phyloP scores from a whole-genome alignment of 192 early-diverging fungal species.

The Mortierella claussenii region DNA sequence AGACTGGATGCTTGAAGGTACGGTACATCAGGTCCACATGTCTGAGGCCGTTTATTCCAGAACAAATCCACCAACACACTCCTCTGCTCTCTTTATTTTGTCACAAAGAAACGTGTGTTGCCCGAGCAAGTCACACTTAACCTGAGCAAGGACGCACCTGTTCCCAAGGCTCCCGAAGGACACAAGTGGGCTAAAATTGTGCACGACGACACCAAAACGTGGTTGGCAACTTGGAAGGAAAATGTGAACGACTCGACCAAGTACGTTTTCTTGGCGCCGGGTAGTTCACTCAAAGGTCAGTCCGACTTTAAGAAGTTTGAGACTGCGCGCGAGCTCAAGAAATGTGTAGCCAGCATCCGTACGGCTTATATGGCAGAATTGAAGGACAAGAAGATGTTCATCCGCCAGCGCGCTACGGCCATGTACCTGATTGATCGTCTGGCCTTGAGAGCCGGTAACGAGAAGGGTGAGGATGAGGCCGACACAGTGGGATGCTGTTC shows the following conservation, averaged over 20 bases:
- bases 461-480: slow-evolving; percentile 97
- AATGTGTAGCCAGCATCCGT: slow-evolving; percentile 81
- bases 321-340: slow-evolving; percentile 90
- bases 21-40: not conserved
- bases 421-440: slow-evolving; percentile 96
- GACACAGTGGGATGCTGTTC: slow-evolving; percentile 99
- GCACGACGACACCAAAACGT: slow-evolving; percentile 93
- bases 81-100: no score
- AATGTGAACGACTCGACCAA: slow-evolving; percentile 95
- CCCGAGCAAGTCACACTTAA: slow-evolving; percentile 97
- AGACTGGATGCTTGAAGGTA: slow-evolving; percentile 91
- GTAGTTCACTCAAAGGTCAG: slow-evolving; percentile 93
- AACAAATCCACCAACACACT: no score
- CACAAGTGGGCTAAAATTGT: slow-evolving; percentile 90
- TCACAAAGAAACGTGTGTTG: no score
- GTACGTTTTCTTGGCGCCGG: slow-evolving; percentile 95
- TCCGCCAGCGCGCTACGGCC: slow-evolving; percentile 91
- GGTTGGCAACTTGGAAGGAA: slow-evolving; percentile 99
- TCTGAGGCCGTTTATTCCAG: not conserved
- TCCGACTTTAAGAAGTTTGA: slow-evolving; percentile 97
- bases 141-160: slow-evolving; percentile 76
- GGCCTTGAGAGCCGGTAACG: slow-evolving; percentile 97
- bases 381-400: slow-evolving; percentile 82
- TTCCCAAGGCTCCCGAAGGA: slow-evolving; percentile 88
- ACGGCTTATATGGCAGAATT: slow-evolving; percentile 81